phyloP scores from a whole-genome alignment of 2,329 filamentous ascomycete species.

The Calonectria hawksworthii region DNA sequence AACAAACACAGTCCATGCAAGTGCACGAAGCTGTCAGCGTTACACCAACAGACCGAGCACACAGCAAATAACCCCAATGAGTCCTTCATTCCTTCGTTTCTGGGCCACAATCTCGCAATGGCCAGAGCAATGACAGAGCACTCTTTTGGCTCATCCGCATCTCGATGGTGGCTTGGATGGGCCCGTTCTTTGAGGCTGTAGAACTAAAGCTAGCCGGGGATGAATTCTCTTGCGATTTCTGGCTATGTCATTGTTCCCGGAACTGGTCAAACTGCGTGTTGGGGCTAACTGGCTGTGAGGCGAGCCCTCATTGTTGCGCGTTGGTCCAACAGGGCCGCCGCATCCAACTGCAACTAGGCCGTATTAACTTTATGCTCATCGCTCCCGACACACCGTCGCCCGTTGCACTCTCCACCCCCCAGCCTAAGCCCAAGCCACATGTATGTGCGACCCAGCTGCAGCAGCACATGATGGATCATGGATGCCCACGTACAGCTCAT shows the following conservation, averaged over 20 bases:
- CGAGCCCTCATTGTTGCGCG: conserved; percentile 16
- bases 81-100: conserved; percentile 14
- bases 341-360: neutral
- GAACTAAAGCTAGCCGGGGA: conserved; percentile 5
- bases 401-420: neutral
- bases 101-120: neutral
- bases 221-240: conserved; percentile 2
- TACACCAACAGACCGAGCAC: neutral
- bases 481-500: conserved; percentile 23
- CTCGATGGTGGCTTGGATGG: conserved; percentile 16
- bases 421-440: conserved; percentile 10
- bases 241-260: neutral
- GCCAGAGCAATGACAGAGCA: neutral
- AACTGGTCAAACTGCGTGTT: neutral
- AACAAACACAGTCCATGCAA: neutral
- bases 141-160: neutral
- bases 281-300: conserved; percentile 9
- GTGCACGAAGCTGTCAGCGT: neutral
- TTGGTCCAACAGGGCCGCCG: neutral
- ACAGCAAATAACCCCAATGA: neutral
- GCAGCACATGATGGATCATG: conserved; percentile 25
- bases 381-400: conserved; percentile 16
- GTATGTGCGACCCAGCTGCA: conserved; percentile 16
- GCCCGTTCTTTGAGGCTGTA: conserved; percentile 6
- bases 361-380: conserved; percentile 19